Percentiles rank a stretch among this genome's conserved stretches.
These are phyloP conservation scores for Avena eriantha DNA, from an alignment of 176 grass and related monocot genomes.

Conservation along the genomic window DNA sequence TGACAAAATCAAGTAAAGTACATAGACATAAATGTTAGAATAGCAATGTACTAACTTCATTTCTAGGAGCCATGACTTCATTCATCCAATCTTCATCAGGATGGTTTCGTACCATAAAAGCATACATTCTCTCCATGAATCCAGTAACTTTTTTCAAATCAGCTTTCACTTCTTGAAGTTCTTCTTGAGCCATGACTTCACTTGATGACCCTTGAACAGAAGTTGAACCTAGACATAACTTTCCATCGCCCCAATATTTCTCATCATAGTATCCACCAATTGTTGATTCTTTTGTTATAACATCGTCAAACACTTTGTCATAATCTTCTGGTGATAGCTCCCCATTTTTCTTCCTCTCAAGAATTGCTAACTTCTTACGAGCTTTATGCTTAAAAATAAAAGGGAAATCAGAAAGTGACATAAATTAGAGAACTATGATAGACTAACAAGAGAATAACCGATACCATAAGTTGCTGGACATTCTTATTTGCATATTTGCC, in stretches of 20 bases:
- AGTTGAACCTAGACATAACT: not conserved
- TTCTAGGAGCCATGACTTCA: not conserved
- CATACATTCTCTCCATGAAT: not conserved
- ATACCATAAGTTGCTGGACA: not conserved
- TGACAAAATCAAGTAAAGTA: not conserved
- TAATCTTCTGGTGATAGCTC: not conserved
- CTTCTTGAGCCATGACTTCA: not conserved
- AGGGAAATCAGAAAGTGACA: not conserved
- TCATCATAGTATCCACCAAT: not conserved
- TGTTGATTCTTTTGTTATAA: not conserved
- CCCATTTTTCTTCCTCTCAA: not conserved
- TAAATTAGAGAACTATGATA: not conserved
- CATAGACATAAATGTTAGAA: not conserved
- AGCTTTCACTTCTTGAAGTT: not conserved
- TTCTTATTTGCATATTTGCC: not conserved
- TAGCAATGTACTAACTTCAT: not conserved
- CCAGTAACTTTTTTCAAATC: not conserved
- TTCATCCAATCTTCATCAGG: not conserved
- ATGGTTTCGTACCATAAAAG: not conserved
- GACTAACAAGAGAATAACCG: not conserved
- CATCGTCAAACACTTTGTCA: constrained; percentile 5
- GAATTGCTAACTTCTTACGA: not conserved
- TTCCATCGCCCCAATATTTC: not conserved
- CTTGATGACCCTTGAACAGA: not conserved
- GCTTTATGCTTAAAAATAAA: not conserved